A percentile compares a stretch with the other conserved stretches of the same genome.
Evolutionary conservation across 768 basidiomycete genomes (phyloP).

Genomic region (Boletus huronensis): DNA sequence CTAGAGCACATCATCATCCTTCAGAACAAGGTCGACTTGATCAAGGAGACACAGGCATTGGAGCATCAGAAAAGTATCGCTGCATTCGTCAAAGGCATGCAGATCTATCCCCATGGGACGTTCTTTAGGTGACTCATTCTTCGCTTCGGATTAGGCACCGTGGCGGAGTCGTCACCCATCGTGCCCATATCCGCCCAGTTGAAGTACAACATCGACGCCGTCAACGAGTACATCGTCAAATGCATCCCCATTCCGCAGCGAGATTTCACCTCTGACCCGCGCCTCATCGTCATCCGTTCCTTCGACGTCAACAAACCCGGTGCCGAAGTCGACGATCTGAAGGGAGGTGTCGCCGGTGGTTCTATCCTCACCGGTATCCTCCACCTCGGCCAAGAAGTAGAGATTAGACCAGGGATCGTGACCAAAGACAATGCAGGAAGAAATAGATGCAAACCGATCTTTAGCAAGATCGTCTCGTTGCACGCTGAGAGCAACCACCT

Average conservation of each 20-base stretch:
- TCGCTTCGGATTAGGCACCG: conserved; percentile 68
- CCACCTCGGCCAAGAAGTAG: conserved; percentile 86
- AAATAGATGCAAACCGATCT: conserved; percentile 91
- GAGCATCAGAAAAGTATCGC: conserved; percentile 96
- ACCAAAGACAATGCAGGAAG: conserved; percentile 90
- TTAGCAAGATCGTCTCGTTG: conserved; percentile 84
- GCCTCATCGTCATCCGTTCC: conserved; percentile 96
- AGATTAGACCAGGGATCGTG: conserved; percentile 95
- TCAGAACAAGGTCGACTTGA: conserved; percentile 98
- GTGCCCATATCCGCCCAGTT: conserved; percentile 98
- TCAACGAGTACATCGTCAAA: conserved; percentile 98
- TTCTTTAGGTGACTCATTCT: not conserved
- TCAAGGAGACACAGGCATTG: conserved; percentile 89
- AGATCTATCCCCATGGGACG: not conserved
- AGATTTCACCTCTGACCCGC: conserved; percentile 88
- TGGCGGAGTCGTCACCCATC: conserved; percentile 95
- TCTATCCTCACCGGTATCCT: conserved; percentile 93
- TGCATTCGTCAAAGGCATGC: conserved; percentile 88
- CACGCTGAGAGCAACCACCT: conserved; percentile 95
- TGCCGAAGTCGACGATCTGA: conserved; percentile 92
- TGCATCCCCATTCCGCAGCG: conserved; percentile 92
- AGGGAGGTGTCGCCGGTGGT: conserved; percentile 97
- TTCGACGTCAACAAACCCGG: conserved; percentile 99
- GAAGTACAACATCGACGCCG: conserved; percentile 98
- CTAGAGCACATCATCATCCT: conserved; percentile 96